phyloP scores from a whole-genome alignment of 1,284 basidiomycete species.

The Neolentinus lepideus region DNA sequence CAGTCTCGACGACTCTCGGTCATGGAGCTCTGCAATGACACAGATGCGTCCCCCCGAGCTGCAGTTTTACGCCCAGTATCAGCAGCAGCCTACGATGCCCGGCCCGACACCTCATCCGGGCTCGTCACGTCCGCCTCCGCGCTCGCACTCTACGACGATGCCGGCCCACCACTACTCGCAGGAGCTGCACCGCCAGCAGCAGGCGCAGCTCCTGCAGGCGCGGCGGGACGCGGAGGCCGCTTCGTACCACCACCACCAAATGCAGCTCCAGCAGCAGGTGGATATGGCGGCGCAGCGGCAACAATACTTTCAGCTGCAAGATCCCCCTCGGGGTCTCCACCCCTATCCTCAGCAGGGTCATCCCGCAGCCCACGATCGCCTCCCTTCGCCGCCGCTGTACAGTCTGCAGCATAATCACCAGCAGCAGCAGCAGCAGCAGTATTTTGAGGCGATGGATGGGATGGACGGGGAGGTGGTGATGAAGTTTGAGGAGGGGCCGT shows the following conservation, averaged over 20 bases:
- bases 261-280: conserved; percentile 13
- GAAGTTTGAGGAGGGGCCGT: background rate
- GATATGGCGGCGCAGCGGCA: conserved; percentile 4
- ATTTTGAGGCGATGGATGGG: background rate
- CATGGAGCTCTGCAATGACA: conserved; percentile 80
- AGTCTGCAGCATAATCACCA: conserved; percentile 10
- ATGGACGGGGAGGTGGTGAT: background rate
- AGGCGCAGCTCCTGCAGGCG: conserved; percentile 27
- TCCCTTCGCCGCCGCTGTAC: conserved; percentile 1
- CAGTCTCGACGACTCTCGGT: conserved; percentile 71
- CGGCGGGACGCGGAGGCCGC: conserved; percentile 18
- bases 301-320: conserved; percentile 5
- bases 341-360: background rate
- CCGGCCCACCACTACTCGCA: conserved; percentile 30
- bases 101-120: conserved; percentile 41
- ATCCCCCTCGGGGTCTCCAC: conserved; percentile 1
- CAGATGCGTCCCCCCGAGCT: conserved; percentile 27
- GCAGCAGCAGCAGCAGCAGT: conserved; percentile 8
- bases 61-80: conserved; percentile 25
- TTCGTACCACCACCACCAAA: conserved; percentile 17
- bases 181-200: conserved; percentile 35
- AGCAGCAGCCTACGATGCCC: conserved; percentile 24
- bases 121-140: conserved; percentile 37
- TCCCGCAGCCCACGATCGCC: conserved; percentile 1
- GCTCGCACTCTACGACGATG: conserved; percentile 43